Evolutionary conservation across 1,139 yeast genomes (phyloP), one percentile per base, ranked within the genome.

Genomic region (Candida labiduridarum): DNA sequence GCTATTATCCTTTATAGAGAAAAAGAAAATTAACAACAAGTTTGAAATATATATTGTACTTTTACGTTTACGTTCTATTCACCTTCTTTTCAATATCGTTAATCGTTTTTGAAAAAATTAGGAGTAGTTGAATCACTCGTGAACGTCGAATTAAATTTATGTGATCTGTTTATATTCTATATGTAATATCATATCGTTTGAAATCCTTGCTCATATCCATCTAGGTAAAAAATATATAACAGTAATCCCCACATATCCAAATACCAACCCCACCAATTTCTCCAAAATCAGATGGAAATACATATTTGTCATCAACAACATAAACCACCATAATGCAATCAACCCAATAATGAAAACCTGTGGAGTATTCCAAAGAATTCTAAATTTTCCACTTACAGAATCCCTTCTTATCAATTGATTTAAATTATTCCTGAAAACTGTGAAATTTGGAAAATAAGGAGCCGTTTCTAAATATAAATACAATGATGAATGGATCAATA

Each of bases 281-380:
- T 94, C 99, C 3, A 71, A 59, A 44, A 89, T 69, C 1, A 95
- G 84, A 67, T 94, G 99, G 78, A 91, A 92, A 63, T 87, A 87
- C 14, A 89, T 78, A 54, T 89, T 82, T 0, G 99, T 92, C 81
- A 89, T 84, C 45, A 91, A 69, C 45, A 91, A 74, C 96, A 92
- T 91, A 82, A 89, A 89, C 79, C 88, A 79, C 95, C 96, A 91
- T 43, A 89, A 65, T 0, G 65, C 61, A 27, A 84, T 67, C 41
- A 90, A 67, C 7, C 59, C 62, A 2, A 76, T 49, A 1, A 82
- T 71, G 2, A 78, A 52, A 34, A 79, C 56, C 7, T 76, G 69
- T 0, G 89, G 87, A 51, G 72, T 66, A 19, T 66, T 63, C 18
- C 61, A 45, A 4, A 70, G 41, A 19, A 62, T 49, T 4, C 33